A percentile compares a stretch with the other conserved stretches of the same genome.
Conservation (phyloP, 2,329 filamentous ascomycete species). For the Penicillium olsonii region DNA sequence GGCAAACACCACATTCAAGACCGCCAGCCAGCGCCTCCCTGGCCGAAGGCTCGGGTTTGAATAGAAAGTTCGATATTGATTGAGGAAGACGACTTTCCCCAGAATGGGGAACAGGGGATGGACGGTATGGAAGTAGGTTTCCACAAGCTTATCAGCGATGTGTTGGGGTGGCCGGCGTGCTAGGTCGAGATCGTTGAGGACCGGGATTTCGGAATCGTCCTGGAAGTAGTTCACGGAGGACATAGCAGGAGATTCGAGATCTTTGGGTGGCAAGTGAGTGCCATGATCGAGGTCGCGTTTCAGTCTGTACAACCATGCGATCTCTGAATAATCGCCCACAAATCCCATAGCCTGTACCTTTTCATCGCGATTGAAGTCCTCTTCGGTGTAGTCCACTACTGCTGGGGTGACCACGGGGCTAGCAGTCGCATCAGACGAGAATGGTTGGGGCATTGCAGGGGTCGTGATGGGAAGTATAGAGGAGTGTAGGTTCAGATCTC, state of each 20-base stretch:
- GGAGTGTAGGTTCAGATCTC: slow-evolving; percentile 31
- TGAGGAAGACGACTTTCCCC: slow-evolving; percentile 40
- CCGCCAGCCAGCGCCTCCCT: slow-evolving; percentile 43
- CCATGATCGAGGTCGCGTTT: slow-evolving; percentile 38
- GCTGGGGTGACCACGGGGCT: slow-evolving; percentile 31
- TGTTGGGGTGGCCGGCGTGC: slow-evolving; percentile 38
- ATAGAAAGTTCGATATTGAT: slow-evolving; percentile 42
- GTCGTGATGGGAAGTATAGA: slow-evolving; percentile 7
- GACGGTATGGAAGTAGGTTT: slow-evolving; percentile 41
- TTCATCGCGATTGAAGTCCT: slow-evolving; percentile 46
- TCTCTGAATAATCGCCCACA: slow-evolving; percentile 48
- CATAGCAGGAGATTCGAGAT: slow-evolving; percentile 27
- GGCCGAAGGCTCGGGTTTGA: slow-evolving; percentile 33
- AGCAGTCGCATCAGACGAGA: slow-evolving; percentile 9
- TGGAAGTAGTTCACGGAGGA: slow-evolving; percentile 42
- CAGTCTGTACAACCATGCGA: slow-evolving; percentile 47
- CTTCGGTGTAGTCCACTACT: slow-evolving; percentile 43
- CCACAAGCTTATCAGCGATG: slow-evolving; percentile 42
- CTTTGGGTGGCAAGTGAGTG: slow-evolving; percentile 17
- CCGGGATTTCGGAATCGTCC: slow-evolving; percentile 40
- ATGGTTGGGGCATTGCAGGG: slow-evolving; percentile 4
- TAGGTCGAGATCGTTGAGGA: slow-evolving; percentile 38
- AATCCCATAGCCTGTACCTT: slow-evolving; percentile 43
- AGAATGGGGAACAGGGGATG: slow-evolving; percentile 47
- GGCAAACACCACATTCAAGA: slow-evolving; percentile 48